Conservation (phyloP, 2,329 filamentous ascomycete species). For the Aspergillus pseudotamarii region DNA sequence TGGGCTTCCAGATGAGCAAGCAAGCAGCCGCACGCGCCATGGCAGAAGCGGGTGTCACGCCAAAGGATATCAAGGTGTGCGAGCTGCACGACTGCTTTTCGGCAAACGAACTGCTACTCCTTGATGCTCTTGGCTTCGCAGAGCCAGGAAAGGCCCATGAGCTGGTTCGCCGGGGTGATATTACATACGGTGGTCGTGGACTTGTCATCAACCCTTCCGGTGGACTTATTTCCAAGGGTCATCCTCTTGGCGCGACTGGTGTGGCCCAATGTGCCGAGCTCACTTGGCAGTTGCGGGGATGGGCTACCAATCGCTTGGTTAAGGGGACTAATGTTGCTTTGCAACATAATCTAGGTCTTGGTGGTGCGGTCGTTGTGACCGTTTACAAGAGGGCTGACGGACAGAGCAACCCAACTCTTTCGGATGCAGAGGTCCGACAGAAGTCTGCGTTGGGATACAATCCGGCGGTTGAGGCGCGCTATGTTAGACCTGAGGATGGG, state of each 20-base stretch:
- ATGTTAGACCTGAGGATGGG: constrained; percentile 59
- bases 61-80: constrained; percentile 76
- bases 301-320: constrained; percentile 84
- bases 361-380: constrained; percentile 86
- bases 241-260: constrained; percentile 88
- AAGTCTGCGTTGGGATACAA: constrained; percentile 76
- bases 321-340: constrained; percentile 70
- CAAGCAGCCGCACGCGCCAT: constrained; percentile 69
- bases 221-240: constrained; percentile 91
- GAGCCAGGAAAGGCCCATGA: constrained; percentile 86
- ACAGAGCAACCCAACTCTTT: constrained; percentile 33
- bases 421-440: constrained; percentile 44
- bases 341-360: constrained; percentile 90
- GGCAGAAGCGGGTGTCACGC: constrained; percentile 64
- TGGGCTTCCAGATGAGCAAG: constrained; percentile 83
- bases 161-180: constrained; percentile 80
- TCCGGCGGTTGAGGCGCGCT: constrained; percentile 83
- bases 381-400: constrained; percentile 85
- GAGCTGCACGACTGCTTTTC: constrained; percentile 97
- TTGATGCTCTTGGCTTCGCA: constrained; percentile 80
- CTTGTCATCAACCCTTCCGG: constrained; percentile 84
- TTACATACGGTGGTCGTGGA: constrained; percentile 80
- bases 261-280: constrained; percentile 92
- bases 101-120: constrained; percentile 87
- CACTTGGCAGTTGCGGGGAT: constrained; percentile 91